Conservation (phyloP, 495 filamentous ascomycete species). For the Lindgomyces ingoldianus region DNA sequence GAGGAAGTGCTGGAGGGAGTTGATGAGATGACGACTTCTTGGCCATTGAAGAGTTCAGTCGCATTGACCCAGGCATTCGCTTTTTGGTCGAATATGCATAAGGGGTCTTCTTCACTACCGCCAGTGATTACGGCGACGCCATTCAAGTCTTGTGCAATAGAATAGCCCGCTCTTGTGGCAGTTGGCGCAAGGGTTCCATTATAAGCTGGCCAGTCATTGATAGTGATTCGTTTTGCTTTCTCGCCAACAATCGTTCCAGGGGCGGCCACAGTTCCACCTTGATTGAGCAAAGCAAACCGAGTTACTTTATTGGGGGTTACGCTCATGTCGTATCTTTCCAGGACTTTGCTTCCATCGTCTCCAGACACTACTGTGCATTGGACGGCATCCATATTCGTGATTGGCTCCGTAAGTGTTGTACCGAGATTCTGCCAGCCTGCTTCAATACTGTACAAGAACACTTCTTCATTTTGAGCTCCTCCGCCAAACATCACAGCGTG, state of each 20-base stretch:
- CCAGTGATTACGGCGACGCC: conserved; percentile 74
- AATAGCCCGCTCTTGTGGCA: conserved; percentile 57
- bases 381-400: conserved; percentile 57
- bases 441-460: conserved; percentile 62
- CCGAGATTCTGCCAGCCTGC: conserved; percentile 67
- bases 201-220: conserved; percentile 74
- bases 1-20: conserved; percentile 44
- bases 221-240: conserved; percentile 53
- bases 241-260: conserved; percentile 46
- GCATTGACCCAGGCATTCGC: conserved; percentile 82
- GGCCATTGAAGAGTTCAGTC: conserved; percentile 60
- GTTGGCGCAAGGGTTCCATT: conserved; percentile 71
- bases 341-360: conserved; percentile 77
- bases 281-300: conserved; percentile 59
- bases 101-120: conserved; percentile 63
- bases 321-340: conserved; percentile 78
- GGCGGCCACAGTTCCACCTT: conserved; percentile 48
- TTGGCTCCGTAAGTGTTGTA: conserved; percentile 57
- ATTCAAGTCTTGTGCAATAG: conserved; percentile 59
- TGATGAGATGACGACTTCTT: conserved; percentile 45
- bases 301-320: conserved; percentile 75
- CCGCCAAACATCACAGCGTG: conserved; percentile 80
- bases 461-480: conserved; percentile 59
- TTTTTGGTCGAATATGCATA: conserved; percentile 80
- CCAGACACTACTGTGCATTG: conserved; percentile 65